Evolutionary conservation across 371 early-diverging fungal species (phyloP), one percentile per base, ranked within the genome.

Genomic region (Saksenaea oblongispora): DNA sequence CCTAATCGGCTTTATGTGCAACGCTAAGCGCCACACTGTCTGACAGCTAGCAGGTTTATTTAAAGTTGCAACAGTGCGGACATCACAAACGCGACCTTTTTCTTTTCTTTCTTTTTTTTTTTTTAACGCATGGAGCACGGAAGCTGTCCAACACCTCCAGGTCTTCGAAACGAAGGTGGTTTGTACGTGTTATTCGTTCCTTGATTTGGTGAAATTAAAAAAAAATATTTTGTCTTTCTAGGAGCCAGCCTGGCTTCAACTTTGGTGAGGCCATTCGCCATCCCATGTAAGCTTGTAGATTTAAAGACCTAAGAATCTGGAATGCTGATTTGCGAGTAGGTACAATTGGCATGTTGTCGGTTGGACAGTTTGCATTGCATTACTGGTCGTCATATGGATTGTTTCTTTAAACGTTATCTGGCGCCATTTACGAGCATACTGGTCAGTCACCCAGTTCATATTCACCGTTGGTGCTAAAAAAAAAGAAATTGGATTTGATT

Each of bases 321-420:
- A n/a, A 42, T 47, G 27, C 34, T 36, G 35, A 14, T 54, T 59
- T n/a, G 4, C n/a, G 34, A 18, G 28, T 58, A 80, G 81, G 34
- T 65, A 70, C 31, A 72, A 74, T 17, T 71, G 71, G 78, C 82
- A 82, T 67, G 61, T 82, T 11, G 75, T 73, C 73, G 79, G 82
- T 17, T 82, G 82, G 82, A 47, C 78, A 17, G 69, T 65, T 2
- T 79, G 74, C 41, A 66, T 73, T 0, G 53, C 78, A 31, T 62
- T 80, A 14, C 64, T 78, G 0, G 53, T 73, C 34, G 59, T 74
- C 13, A 78, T 69, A 11, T 66, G 76, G 56, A 74, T 74, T 10
- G 66, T 76, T 5, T 56, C 75, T 9, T 63, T 75, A 0, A 63
- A 66, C 13, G 72, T 71, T 9, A 79, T 79, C 56, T 64, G 58